phyloP scores from a whole-genome alignment of 1,139 yeast species.

The Magnusiomyces sp. region DNA sequence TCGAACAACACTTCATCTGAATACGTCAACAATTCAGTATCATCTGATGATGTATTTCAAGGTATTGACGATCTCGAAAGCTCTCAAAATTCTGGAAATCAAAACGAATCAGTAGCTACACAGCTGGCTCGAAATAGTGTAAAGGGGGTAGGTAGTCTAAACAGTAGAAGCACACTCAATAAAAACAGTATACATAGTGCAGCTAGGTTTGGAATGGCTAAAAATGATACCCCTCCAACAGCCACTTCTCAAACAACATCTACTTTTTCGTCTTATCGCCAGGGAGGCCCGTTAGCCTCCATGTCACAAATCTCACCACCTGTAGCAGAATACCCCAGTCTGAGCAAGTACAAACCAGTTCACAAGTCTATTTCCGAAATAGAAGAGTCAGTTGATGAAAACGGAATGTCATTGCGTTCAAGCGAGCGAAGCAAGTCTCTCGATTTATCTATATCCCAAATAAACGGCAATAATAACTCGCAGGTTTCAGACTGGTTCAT shows the following conservation, averaged over 20 bases:
- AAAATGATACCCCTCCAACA: background rate
- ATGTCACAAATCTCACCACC: too few relatives aligned
- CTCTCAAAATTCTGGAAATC: background rate
- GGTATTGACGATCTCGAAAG: slow-evolving; percentile 12
- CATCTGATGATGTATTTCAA: slow-evolving; percentile 9
- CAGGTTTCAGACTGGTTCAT: too few relatives aligned
- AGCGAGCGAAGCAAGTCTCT: too few relatives aligned
- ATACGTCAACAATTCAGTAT: background rate
- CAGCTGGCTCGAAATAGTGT: background rate
- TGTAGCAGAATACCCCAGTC: too few relatives aligned
- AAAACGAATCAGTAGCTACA: background rate
- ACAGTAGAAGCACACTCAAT: background rate
- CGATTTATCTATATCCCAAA: too few relatives aligned
- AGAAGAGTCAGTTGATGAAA: too few relatives aligned
- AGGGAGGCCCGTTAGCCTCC: too few relatives aligned
- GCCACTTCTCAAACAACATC: background rate
- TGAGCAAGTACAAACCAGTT: too few relatives aligned
- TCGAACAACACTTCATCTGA: background rate
- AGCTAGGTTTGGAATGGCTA: background rate
- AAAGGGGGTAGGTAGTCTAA: background rate
- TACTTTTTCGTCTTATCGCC: background rate
- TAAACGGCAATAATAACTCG: too few relatives aligned
- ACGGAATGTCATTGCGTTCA: too few relatives aligned
- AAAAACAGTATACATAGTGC: background rate
- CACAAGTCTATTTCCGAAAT: too few relatives aligned